Percentiles rank a stretch among this genome's conserved stretches.
These are phyloP conservation scores for Claviceps sp. DNA, from an alignment of 2,329 filamentous ascomycete genomes.

Conservation along the genomic window DNA sequence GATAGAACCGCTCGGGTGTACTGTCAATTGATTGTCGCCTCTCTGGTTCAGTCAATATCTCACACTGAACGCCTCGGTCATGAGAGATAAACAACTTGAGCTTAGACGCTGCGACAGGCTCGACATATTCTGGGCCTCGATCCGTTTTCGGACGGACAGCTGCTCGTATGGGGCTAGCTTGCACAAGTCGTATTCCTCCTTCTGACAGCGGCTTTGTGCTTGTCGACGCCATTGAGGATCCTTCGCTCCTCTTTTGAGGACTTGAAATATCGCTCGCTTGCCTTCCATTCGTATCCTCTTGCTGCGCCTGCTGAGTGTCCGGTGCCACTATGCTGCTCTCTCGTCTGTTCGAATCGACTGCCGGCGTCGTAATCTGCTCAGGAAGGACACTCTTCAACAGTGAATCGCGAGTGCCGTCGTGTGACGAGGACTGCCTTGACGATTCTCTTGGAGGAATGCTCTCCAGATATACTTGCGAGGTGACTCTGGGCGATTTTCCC, in stretches of 20 bases:
- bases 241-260: neutral
- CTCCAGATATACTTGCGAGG: constrained; percentile 5
- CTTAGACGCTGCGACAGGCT: neutral
- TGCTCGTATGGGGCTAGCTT: neutral
- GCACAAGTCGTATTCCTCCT: constrained; percentile 3
- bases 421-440: constrained; percentile 5
- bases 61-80: constrained; percentile 4
- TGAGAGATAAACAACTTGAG: neutral
- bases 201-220: neutral
- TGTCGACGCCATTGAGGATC: neutral
- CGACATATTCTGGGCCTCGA: neutral
- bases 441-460: constrained; percentile 10
- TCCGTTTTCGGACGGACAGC: neutral
- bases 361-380: neutral
- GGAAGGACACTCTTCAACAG: neutral
- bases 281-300: neutral
- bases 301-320: neutral
- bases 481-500: neutral
- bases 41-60: neutral
- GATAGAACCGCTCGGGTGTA: constrained; percentile 14
- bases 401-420: neutral
- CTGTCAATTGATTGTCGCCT: constrained; percentile 7
- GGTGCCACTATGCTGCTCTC: neutral
- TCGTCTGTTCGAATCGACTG: neutral
- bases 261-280: neutral